These are phyloP conservation scores for Arctostaphylos glauca DNA, from an alignment of 148 eudicot species.

Conservation along the genomic window DNA sequence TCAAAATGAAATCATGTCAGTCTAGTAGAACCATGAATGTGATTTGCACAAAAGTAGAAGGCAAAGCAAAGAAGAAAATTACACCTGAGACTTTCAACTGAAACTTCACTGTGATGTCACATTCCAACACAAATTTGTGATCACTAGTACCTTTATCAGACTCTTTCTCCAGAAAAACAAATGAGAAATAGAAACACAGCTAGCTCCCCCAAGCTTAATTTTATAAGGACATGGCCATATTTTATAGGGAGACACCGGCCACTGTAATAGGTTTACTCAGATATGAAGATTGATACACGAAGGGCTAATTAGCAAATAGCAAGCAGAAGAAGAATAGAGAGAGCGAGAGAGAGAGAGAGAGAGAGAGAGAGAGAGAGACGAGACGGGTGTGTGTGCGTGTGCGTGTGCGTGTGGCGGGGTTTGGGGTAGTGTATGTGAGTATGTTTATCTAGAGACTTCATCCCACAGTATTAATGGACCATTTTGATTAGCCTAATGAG, in stretches of 20 bases:
- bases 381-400: not conserved
- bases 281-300: not conserved
- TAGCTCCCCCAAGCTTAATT: not conserved
- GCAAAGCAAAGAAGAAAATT: conserved; percentile 16
- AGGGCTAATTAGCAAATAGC: not conserved
- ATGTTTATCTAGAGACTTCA: conserved; percentile 71
- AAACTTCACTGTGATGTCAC: conserved; percentile 19
- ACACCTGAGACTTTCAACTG: conserved; percentile 20
- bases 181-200: not conserved
- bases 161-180: not conserved
- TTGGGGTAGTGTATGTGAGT: not conserved
- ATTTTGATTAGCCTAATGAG: conserved; percentile 61
- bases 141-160: not conserved
- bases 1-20: not conserved
- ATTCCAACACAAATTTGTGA: conserved; percentile 16
- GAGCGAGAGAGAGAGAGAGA: not conserved
- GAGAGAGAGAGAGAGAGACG: not conserved
- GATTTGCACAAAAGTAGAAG: not conserved
- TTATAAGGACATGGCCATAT: not conserved
- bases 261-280: not conserved
- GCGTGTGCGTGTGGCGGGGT: no score
- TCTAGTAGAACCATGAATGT: not conserved
- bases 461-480: conserved; percentile 72
- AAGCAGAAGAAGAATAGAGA: not conserved
- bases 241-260: not conserved